A percentile compares a stretch with the other conserved stretches of the same genome.
These are phyloP conservation scores for Aspergillus sp. DNA, from an alignment of 2,329 filamentous ascomycete species.

Conservation along the genomic window DNA sequence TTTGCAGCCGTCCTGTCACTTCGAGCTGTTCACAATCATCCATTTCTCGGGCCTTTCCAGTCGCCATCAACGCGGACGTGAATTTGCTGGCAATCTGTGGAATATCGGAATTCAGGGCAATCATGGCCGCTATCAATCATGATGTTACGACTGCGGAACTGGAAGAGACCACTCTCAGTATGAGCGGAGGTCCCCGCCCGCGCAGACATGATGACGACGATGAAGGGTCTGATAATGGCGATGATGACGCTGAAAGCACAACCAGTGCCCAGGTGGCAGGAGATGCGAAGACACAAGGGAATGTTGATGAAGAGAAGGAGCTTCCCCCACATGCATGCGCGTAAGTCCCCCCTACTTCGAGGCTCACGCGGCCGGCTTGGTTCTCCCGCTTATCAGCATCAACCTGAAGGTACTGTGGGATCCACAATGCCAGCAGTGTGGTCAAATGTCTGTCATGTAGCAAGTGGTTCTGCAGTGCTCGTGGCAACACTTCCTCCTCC, in stretches of 20 bases:
- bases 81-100: constrained; percentile 66
- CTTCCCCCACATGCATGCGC: constrained; percentile 94
- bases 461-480: constrained; percentile 99
- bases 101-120: constrained; percentile 75
- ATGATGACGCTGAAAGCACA: constrained; percentile 75
- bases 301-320: constrained; percentile 79
- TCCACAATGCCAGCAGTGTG: constrained; percentile 91
- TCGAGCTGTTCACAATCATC: neutral
- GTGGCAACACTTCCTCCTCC: constrained; percentile 92
- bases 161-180: constrained; percentile 77
- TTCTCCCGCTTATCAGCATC: constrained; percentile 7
- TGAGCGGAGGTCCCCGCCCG: constrained; percentile 59
- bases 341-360: constrained; percentile 54
- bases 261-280: constrained; percentile 80
- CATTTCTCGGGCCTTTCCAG: neutral
- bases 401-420: constrained; percentile 79
- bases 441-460: constrained; percentile 94
- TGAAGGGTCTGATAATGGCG: constrained; percentile 79
- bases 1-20: constrained; percentile 1
- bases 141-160: constrained; percentile 72
- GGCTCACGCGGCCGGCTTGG: constrained; percentile 17
- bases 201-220: constrained; percentile 84
- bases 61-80: neutral
- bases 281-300: constrained; percentile 59
- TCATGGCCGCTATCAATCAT: constrained; percentile 76